phyloP scores from a whole-genome alignment of 345 rosid species.

The Murraya koenigii region DNA sequence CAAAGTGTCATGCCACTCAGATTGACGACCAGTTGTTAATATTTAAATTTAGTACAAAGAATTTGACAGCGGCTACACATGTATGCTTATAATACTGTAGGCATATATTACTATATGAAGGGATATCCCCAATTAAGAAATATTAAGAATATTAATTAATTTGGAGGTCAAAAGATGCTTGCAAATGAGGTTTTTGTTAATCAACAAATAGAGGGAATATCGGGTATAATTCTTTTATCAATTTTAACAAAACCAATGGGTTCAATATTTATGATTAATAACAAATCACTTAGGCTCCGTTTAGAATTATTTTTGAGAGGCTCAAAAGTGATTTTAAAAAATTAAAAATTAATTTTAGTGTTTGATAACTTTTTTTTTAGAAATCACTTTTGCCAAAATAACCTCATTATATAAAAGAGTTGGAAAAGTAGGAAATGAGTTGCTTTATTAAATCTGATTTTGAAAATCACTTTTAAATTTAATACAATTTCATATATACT shows the following conservation, averaged over 20 bases:
- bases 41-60: slow-evolving; percentile 16
- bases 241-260: not conserved
- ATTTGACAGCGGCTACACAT: not conserved
- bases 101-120: not conserved
- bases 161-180: slow-evolving; percentile 1
- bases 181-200: not conserved
- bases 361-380: no score
- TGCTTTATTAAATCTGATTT: no score
- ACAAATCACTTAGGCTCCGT: no score
- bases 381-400: no score
- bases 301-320: no score
- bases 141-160: not conserved
- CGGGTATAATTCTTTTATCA: not conserved
- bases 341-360: no score
- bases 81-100: not conserved
- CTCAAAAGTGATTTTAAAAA: no score
- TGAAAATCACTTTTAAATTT: no score
- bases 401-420: no score
- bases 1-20: slow-evolving; percentile 15
- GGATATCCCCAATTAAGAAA: not conserved
- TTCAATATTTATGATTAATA: not conserved
- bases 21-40: slow-evolving; percentile 19
- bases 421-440: no score
- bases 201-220: slow-evolving; percentile 1
- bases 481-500: no score